Percentiles rank a stretch among this genome's conserved stretches.
Evolutionary conservation across 768 basidiomycete genomes (phyloP).

Genomic region (Lentinula aciculospora): DNA sequence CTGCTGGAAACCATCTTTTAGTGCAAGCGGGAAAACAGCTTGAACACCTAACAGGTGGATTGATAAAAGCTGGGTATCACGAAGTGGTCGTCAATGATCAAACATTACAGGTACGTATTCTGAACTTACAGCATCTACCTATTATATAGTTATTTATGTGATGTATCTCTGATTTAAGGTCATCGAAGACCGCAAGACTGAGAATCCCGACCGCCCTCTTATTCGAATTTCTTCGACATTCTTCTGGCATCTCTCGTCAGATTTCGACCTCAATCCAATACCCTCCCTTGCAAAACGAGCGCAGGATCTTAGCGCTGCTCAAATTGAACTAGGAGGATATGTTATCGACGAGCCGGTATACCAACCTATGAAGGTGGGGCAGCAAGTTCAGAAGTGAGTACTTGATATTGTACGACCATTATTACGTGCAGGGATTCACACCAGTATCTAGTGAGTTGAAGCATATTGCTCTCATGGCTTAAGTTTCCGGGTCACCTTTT

Average conservation of each 20-base stretch:
- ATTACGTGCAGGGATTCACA: neutral
- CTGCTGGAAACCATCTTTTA: slow-evolving; percentile 73
- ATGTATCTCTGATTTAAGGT: slow-evolving; percentile 32
- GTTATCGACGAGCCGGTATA: slow-evolving; percentile 43
- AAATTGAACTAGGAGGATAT: slow-evolving; percentile 30
- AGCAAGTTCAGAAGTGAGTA: slow-evolving; percentile 78
- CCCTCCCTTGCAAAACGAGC: slow-evolving; percentile 46
- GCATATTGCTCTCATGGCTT: slow-evolving; percentile 78
- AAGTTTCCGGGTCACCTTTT: slow-evolving; percentile 16
- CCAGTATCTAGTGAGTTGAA: slow-evolving; percentile 58
- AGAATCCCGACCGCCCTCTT: slow-evolving; percentile 70
- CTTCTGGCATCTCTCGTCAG: slow-evolving; percentile 92
- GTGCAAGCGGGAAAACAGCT: slow-evolving; percentile 97
- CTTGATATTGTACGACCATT: neutral
- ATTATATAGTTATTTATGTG: neutral
- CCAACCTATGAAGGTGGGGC: slow-evolving; percentile 79
- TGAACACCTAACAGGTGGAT: slow-evolving; percentile 77
- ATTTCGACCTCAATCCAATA: slow-evolving; percentile 70
- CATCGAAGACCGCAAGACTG: slow-evolving; percentile 52
- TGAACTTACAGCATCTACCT: too few relatives aligned
- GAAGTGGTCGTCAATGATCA: slow-evolving; percentile 84
- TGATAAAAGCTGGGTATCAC: slow-evolving; percentile 91
- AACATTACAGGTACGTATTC: slow-evolving; percentile 60
- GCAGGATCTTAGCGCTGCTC: slow-evolving; percentile 32
- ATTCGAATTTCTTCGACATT: slow-evolving; percentile 97